Evolutionary conservation across 805 yeast species (phyloP).

Genomic region (Starmerella floricola): DNA sequence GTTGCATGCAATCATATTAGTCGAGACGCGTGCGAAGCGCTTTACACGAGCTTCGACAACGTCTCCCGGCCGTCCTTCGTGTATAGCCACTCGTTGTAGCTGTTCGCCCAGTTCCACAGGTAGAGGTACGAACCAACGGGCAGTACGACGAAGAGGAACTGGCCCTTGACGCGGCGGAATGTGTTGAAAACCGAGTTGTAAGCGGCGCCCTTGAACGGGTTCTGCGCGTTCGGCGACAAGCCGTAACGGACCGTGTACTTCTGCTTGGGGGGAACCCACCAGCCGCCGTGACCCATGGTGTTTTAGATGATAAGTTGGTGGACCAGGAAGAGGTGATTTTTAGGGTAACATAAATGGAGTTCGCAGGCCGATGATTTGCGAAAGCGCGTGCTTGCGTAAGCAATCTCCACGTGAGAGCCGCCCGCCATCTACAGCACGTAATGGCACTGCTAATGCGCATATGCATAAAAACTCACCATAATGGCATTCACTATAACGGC

Average conservation of each 20-base stretch:
- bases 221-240: conserved; percentile 87
- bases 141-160: conserved; percentile 59
- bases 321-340: not conserved
- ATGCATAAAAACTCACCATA: too few relatives aligned
- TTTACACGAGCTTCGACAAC: conserved; percentile 42
- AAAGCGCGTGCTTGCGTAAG: not conserved
- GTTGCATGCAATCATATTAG: not conserved
- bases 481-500: too few relatives aligned
- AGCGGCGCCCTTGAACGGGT: conserved; percentile 76
- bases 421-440: too few relatives aligned
- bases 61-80: conserved; percentile 97
- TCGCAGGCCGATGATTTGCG: conserved; percentile 4
- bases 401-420: too few relatives aligned
- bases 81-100: conserved; percentile 82
- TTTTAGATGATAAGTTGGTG: not conserved
- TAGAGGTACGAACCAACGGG: conserved; percentile 77
- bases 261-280: conserved; percentile 24
- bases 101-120: conserved; percentile 77
- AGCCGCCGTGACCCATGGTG: conserved; percentile 22
- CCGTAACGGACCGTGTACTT: conserved; percentile 55
- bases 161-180: conserved; percentile 85
- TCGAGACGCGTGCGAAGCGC: not conserved
- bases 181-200: conserved; percentile 83
- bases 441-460: too few relatives aligned
- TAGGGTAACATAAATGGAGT: not conserved